Evolutionary conservation across 306 rosid species (phyloP).

Genomic region (Ziziphus jujuba): DNA sequence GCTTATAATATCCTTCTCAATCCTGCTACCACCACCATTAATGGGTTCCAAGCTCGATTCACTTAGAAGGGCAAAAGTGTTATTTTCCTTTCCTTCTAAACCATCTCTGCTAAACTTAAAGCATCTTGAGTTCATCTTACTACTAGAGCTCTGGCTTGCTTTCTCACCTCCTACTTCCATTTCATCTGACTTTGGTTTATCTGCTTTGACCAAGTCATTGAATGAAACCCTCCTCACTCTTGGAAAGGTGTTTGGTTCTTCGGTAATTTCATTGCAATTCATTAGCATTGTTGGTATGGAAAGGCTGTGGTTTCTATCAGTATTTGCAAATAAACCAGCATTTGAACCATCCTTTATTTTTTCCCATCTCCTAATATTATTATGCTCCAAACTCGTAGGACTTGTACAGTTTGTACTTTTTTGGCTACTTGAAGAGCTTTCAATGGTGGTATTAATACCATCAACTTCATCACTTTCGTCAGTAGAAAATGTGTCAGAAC

Average conservation of each 20-base stretch:
- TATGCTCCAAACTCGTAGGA: constrained; percentile 10
- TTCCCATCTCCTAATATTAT: constrained; percentile 25
- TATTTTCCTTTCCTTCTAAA: constrained; percentile 12
- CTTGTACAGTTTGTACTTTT: constrained; percentile 23
- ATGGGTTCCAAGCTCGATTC: no score
- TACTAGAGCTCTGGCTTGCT: constrained; percentile 6
- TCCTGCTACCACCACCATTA: no score
- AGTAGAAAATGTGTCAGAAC: constrained; percentile 18
- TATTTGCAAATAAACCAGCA: constrained; percentile 7
- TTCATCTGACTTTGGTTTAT: constrained; percentile 13
- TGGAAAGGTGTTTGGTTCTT: not conserved
- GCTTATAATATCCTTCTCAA: no score
- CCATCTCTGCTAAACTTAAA: not conserved
- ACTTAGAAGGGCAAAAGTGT: not conserved
- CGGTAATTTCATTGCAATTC: not conserved
- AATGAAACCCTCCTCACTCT: constrained; percentile 42
- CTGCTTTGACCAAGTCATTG: constrained; percentile 34
- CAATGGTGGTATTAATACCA: constrained; percentile 5
- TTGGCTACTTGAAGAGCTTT: constrained; percentile 46
- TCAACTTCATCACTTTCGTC: constrained; percentile 32
- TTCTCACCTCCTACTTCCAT: constrained; percentile 13
- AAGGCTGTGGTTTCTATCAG: constrained; percentile 23
- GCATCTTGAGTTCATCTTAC: not conserved
- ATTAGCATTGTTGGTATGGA: constrained; percentile 23
- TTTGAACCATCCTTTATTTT: constrained; percentile 20